phyloP scores from a whole-genome alignment of 2,329 filamentous ascomycete species.

The Diaporthe australafricana region DNA sequence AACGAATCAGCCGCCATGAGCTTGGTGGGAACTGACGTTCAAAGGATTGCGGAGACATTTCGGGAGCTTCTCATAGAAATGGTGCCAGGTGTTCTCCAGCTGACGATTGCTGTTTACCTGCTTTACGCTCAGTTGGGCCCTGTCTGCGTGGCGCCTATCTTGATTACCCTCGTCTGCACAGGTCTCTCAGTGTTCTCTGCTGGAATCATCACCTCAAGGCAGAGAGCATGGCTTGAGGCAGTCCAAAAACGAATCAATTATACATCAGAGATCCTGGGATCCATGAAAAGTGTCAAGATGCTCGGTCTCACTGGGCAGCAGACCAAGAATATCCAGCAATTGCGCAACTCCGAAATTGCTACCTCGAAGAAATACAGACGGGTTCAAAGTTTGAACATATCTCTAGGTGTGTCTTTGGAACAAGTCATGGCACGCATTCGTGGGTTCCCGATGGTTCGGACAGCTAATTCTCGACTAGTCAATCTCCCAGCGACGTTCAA shows the following conservation, averaged over 20 bases:
- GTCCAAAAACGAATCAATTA: conserved; percentile 61
- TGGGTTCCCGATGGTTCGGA: neutral
- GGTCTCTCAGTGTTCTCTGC: conserved; percentile 43
- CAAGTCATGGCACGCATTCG: conserved; percentile 28
- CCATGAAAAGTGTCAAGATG: conserved; percentile 64
- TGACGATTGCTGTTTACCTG: conserved; percentile 44
- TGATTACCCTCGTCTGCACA: conserved; percentile 48
- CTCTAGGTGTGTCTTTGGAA: conserved; percentile 15
- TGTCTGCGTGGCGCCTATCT: conserved; percentile 57
- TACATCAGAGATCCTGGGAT: conserved; percentile 59
- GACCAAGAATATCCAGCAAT: conserved; percentile 41
- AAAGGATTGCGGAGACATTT: conserved; percentile 42
- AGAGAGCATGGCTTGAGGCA: conserved; percentile 61
- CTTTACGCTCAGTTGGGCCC: conserved; percentile 52
- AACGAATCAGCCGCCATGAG: conserved; percentile 41
- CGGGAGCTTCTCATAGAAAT: conserved; percentile 40
- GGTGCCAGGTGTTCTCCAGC: conserved; percentile 42
- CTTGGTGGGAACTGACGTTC: conserved; percentile 44
- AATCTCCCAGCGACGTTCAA: conserved; percentile 26
- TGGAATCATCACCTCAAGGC: conserved; percentile 44
- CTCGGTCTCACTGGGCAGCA: conserved; percentile 57
- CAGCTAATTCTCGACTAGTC: neutral
- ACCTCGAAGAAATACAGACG: conserved; percentile 41
- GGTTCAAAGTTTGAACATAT: conserved; percentile 34
- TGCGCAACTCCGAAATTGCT: conserved; percentile 40